Base-by-base conservation (phyloP, 371 early-diverging fungal genomes). In the Apophysomyces variabilis region DNA sequence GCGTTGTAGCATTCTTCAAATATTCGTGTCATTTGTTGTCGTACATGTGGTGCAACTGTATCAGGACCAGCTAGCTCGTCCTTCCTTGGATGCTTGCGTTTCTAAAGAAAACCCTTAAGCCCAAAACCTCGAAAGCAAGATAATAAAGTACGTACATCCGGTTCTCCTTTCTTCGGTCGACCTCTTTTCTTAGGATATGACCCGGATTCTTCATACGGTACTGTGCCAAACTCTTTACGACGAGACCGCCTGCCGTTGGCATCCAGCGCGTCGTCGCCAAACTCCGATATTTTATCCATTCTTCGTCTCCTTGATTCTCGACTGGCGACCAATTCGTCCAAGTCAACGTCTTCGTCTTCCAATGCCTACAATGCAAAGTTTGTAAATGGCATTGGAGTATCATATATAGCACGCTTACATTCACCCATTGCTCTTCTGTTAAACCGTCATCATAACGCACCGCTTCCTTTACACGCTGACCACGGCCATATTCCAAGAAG, bases 361-460 rank as follows among this genome's bases (percentile, higher is more conserved):
- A 90, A 63, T 0, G 89, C 89, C 74, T 85, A 59, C 12, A 11
- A 8, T 38, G 41, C 14, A 44, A 32, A 61, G 1, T 45, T 41
- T 58, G 13, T 41, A 41, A 37, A 45, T 5, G 16, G 1, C 14
- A 11, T 26, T 8, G 7, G 9, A 39, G 21, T 7, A 38, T 2
- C 26, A 9, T 26, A 13, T 13, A 14, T n/a, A n/a, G 9, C 38
- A 26, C n/a, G 64, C 73, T 79, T 43, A 92, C 94, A 60, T 85
- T 85, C 16, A 94, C 64, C 88, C 89, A 98, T 76, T 97, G 94
- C 39, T 96, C 96, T 66, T 99, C 98, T 0, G 94, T 95, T 64
- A 98, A 72, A 5, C 93, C 95, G 68, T 99, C 98, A 68, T 95
- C 95, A 75, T 97, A 97, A 12, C 83, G 82, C 4, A 96, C 91